Evolutionary conservation across 2,329 filamentous ascomycete species (phyloP).

Genomic region (Trichophyton benhamiae): DNA sequence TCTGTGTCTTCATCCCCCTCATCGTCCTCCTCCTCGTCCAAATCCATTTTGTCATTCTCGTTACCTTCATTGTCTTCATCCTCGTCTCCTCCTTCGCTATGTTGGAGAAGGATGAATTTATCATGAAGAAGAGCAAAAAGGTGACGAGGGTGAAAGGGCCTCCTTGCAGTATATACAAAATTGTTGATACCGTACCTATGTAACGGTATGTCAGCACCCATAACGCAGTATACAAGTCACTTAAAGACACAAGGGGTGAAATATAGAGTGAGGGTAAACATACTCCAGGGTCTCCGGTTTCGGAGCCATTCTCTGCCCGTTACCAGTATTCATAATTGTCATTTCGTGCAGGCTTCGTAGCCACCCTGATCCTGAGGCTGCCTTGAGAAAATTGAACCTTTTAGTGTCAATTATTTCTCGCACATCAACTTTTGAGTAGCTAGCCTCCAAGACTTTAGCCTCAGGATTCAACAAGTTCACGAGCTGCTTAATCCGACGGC

Average conservation of each 20-base stretch:
- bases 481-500: too few species aligned
- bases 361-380: slow-evolving; percentile 56
- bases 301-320: too few species aligned
- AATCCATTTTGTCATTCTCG: too few species aligned
- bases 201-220: too few species aligned
- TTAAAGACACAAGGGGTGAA: too few species aligned
- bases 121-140: slow-evolving; percentile 33
- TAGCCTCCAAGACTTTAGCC: too few species aligned
- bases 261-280: too few species aligned
- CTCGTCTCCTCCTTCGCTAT: slow-evolving; percentile 32
- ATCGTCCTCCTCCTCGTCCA: too few species aligned
- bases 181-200: slow-evolving; percentile 20
- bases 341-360: slow-evolving; percentile 57
- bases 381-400: slow-evolving; percentile 52
- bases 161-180: slow-evolving; percentile 53
- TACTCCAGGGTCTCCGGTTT: too few species aligned
- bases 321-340: slow-evolving; percentile 45
- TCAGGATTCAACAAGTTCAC: too few species aligned
- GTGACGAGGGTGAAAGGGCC: slow-evolving; percentile 37
- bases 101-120: slow-evolving; percentile 35
- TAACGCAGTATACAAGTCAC: too few species aligned
- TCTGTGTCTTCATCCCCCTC: too few species aligned
- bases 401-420: slow-evolving; percentile 53
- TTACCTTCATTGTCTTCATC: not conserved
- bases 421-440: slow-evolving; percentile 21